Evolutionary conservation across 768 basidiomycete genomes (phyloP), one percentile per base, ranked within the genome.

Genomic region (Tricholoma flavovirens): DNA sequence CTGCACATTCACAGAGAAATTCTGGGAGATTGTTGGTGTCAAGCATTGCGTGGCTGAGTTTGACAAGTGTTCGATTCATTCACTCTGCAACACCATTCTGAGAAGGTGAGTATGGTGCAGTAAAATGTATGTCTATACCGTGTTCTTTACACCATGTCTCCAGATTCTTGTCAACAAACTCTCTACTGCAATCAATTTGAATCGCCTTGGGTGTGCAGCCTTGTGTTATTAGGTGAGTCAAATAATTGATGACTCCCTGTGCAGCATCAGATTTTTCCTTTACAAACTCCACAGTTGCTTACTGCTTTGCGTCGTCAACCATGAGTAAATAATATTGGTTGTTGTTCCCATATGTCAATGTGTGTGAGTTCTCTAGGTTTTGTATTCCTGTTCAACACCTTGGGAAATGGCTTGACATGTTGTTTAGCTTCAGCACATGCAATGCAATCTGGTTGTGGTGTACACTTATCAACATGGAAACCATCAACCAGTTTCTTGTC

Each of bases 81-180:
- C 64, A 48, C 50, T 75, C 67, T 4, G 71, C 67, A 5, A 71
- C 53, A 1, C 75, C 70, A 40, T 75, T 75, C 43, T 73, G 66
- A 26, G 24, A 26, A 26, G 24, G 24, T 26, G 24, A 26, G 24
- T 26, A 26, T 26, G 24, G 24, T 26, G 24, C 24, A 26, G 24
- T 26, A 26, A 26, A 26, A 26, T 26, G 24, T 2, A 26, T 26
- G 3, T 26, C 26, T 0, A 67, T 75, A 1, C 77, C 76, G 7
- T 64, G 50, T 1, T 49, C 24, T 0, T 54, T 46, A 19, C 24
- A 29, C 30, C 53, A 54, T 11, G 8, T n/a, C n/a, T 54, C 42
- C 14, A 54, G 10, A 5, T 30, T 26, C 14, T 45, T n/a, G 30
- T 40, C 45, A 15, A 54, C 24, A 19, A 54, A 53, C 42, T 55